A percentile compares a stretch with the other conserved stretches of the same genome.
phyloP scores from a whole-genome alignment of 2,329 filamentous ascomycete genomes.

The Juglanconis oblonga region DNA sequence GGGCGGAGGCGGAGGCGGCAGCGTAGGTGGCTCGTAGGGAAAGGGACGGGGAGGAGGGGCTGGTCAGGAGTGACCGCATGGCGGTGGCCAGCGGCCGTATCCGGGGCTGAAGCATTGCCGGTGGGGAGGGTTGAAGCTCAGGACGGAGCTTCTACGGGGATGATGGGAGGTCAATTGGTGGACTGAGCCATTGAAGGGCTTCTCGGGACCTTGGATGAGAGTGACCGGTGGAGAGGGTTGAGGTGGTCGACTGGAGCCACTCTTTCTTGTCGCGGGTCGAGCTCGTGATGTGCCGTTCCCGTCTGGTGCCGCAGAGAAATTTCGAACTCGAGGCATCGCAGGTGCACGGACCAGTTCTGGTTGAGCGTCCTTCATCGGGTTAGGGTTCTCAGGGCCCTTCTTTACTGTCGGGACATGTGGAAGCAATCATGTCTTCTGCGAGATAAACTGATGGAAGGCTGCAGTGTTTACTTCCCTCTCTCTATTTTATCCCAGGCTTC shows the following conservation, averaged over 20 bases:
- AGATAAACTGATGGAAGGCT: too few relatives aligned
- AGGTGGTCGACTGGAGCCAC: not conserved
- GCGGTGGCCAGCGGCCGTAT: constrained; percentile 46
- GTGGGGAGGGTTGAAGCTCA: constrained; percentile 8
- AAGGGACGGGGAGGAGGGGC: constrained; percentile 17
- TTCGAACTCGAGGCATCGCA: constrained; percentile 13
- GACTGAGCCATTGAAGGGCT: constrained; percentile 8
- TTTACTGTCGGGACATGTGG: too few relatives aligned
- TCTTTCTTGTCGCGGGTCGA: not conserved
- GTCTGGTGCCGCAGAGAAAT: constrained; percentile 3
- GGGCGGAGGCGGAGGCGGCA: constrained; percentile 24
- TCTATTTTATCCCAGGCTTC: too few relatives aligned
- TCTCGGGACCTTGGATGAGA: not conserved
- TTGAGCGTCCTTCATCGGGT: not conserved
- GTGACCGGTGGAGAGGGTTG: constrained; percentile 2
- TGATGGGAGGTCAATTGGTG: constrained; percentile 11
- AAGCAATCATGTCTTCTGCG: too few relatives aligned
- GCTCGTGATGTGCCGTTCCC: not conserved
- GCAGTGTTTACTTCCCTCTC: too few relatives aligned
- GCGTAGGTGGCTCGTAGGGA: constrained; percentile 18
- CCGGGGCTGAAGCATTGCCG: constrained; percentile 64
- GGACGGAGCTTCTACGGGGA: constrained; percentile 9
- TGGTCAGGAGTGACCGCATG: constrained; percentile 19
- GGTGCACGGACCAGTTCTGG: not conserved
- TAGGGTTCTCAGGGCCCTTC: not conserved